phyloP scores from a whole-genome alignment of 768 basidiomycete genomes.

The Tephrocybe sp. region DNA sequence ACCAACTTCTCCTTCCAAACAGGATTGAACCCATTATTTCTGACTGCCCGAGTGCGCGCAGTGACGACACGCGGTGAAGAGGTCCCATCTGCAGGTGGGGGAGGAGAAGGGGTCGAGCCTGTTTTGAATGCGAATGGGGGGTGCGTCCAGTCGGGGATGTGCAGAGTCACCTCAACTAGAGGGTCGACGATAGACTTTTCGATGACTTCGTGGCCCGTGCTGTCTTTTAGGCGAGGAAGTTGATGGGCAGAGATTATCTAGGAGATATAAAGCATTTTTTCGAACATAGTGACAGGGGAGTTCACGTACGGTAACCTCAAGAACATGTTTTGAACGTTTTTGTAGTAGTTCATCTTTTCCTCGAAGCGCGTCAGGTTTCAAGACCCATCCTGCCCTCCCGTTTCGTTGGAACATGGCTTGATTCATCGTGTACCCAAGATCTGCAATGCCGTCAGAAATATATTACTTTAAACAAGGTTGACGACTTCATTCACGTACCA shows the following conservation, averaged over 20 bases:
- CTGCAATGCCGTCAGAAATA: conserved; percentile 34
- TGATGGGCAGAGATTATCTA: conserved; percentile 86
- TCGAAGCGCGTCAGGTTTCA: conserved; percentile 81
- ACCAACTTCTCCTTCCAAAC: conserved; percentile 71
- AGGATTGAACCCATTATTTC: conserved; percentile 93
- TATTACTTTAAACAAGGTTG: neutral
- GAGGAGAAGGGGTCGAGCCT: conserved; percentile 19
- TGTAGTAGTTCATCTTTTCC: conserved; percentile 56
- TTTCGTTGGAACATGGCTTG: conserved; percentile 94
- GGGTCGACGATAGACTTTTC: conserved; percentile 63
- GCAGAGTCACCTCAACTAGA: conserved; percentile 77
- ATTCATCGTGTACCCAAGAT: conserved; percentile 89
- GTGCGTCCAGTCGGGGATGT: conserved; percentile 68
- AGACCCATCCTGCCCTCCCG: conserved; percentile 83
- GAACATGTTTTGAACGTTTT: conserved; percentile 51
- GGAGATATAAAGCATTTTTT: neutral
- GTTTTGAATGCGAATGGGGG: conserved; percentile 20
- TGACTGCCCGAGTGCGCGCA: conserved; percentile 59
- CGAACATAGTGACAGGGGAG: too few relatives aligned
- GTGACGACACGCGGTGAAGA: conserved; percentile 45
- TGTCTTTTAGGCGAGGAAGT: conserved; percentile 71
- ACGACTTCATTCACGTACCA: conserved; percentile 42
- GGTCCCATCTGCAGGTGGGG: conserved; percentile 23
- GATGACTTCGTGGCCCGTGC: conserved; percentile 54
- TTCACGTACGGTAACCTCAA: conserved; percentile 61